Evolutionary conservation across 1,284 basidiomycete genomes (phyloP).

Genomic region (Ustilago sp.): DNA sequence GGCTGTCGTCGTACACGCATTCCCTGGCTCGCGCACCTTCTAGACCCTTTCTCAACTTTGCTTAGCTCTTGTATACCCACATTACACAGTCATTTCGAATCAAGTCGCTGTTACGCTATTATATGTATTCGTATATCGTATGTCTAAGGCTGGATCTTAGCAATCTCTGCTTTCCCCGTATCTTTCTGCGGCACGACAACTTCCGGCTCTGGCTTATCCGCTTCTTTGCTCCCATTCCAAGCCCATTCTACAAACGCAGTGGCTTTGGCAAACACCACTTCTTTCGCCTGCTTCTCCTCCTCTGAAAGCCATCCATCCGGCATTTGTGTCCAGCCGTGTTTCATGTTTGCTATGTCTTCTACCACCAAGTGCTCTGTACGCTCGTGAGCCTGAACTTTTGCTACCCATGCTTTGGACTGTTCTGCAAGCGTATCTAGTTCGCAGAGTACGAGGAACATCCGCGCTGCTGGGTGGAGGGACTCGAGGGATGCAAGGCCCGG

Average conservation of each 20-base stretch:
- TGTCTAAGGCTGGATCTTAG: conserved; percentile 1
- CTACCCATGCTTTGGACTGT: conserved; percentile 54
- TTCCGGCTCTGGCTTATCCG: conserved; percentile 30
- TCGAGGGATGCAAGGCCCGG: conserved; percentile 55
- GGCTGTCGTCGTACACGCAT: conserved; percentile 3
- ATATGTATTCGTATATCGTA: not conserved
- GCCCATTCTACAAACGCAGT: conserved; percentile 45
- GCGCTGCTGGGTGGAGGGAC: conserved; percentile 43
- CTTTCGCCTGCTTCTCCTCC: conserved; percentile 39
- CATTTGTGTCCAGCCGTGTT: conserved; percentile 57
- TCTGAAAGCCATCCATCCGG: conserved; percentile 47
- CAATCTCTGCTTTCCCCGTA: conserved; percentile 16
- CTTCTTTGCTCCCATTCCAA: conserved; percentile 19
- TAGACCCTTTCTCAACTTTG: not conserved
- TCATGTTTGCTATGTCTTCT: conserved; percentile 42
- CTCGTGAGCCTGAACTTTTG: conserved; percentile 37
- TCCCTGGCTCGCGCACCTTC: not conserved
- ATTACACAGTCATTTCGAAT: conserved; percentile 3
- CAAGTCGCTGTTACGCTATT: not conserved
- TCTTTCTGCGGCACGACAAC: conserved; percentile 30
- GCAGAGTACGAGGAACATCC: conserved; percentile 51
- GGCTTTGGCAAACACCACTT: conserved; percentile 36
- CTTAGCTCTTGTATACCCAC: conserved; percentile 8
- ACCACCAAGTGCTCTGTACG: conserved; percentile 41
- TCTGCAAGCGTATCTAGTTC: conserved; percentile 54